A percentile compares a stretch with the other conserved stretches of the same genome.
These are phyloP conservation scores for Fusarium sp. DNA, from an alignment of 2,329 filamentous ascomycete genomes.

Conservation along the genomic window DNA sequence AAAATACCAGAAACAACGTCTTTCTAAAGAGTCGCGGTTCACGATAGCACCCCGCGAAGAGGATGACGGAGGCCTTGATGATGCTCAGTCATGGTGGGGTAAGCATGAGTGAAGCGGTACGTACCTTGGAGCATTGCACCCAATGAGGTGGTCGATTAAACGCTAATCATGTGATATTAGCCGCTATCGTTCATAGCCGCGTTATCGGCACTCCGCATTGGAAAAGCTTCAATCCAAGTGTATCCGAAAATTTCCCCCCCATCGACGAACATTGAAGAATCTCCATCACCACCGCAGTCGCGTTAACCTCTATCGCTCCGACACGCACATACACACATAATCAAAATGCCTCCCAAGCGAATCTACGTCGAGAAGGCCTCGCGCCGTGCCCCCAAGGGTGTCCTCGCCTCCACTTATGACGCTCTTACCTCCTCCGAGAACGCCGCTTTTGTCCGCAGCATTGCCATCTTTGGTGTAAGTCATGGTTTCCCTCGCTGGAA, in stretches of 20 bases:
- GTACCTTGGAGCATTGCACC: neutral
- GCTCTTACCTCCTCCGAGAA: conserved; percentile 72
- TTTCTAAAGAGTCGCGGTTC: neutral
- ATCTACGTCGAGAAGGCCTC: conserved; percentile 60
- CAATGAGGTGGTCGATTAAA: neutral
- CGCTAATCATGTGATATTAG: conserved; percentile 42
- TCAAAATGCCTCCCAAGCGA: conserved; percentile 70
- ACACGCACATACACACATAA: neutral
- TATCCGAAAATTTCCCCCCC: conserved; percentile 39
- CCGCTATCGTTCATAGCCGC: conserved; percentile 29
- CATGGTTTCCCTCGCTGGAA: neutral
- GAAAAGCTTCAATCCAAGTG: conserved; percentile 33
- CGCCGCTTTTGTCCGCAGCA: conserved; percentile 70
- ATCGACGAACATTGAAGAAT: conserved; percentile 20
- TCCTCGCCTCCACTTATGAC: conserved; percentile 66
- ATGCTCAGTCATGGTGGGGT: conserved; percentile 35
- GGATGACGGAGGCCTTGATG: conserved; percentile 22
- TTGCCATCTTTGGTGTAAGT: conserved; percentile 73
- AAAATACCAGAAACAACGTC: neutral
- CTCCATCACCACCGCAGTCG: conserved; percentile 3
- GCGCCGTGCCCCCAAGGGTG: conserved; percentile 56
- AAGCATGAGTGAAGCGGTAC: conserved; percentile 2
- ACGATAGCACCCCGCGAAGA: conserved; percentile 2
- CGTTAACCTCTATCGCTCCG: neutral
- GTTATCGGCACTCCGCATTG: neutral